Evolutionary conservation across 257 asterid species (phyloP), one percentile per base, ranked within the genome.

Genomic region (Osmanthus fragrans): DNA sequence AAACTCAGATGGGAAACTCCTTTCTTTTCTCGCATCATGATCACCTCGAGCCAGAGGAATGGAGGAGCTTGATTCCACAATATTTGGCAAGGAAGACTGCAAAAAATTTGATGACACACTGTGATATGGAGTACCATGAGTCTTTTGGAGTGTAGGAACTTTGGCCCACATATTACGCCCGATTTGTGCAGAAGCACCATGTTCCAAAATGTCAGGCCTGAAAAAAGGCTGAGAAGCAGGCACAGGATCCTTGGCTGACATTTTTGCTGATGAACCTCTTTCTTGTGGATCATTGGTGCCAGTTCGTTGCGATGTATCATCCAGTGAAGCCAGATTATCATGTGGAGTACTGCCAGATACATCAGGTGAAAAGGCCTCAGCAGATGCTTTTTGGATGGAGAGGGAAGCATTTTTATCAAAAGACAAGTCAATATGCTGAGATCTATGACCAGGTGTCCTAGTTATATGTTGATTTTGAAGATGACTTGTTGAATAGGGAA

Each of bases 51-150:
- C 47, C 66, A 32, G 79, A 78, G 79, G 83, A 82, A 58, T 34
- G 76, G 83, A 81, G 76, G 86, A 60, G 78, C 90, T 83, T 74
- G 91, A 85, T 79, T 89, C 91, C 82, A 82, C 82, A 73, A 86
- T 77, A 79, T 82, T 87, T 70, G 88, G 80, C 80, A 73, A 92
- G 82, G 84, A 70, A 34, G 86, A 63, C 66, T 77, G 84, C 8
- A 86, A 70, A 73, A 64, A 69, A 72, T 80, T 85, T 67, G 91
- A 84, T 60, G 90, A 34, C 37, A 65, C 79, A 70, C 80, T 83
- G 69, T 40, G 86, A 74, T 51, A 79, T 75, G 86, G 90, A 76
- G 80, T 40, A 68, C 83, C 81, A 67, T 73, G 68, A 71, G 65
- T 71, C 72, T 84, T 88, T 71, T 80, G 86, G 58, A 73, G 89